Percentiles rank a stretch among this genome's conserved stretches.
Evolutionary conservation across 768 basidiomycete genomes (phyloP).

Genomic region (Mycena belliarum): DNA sequence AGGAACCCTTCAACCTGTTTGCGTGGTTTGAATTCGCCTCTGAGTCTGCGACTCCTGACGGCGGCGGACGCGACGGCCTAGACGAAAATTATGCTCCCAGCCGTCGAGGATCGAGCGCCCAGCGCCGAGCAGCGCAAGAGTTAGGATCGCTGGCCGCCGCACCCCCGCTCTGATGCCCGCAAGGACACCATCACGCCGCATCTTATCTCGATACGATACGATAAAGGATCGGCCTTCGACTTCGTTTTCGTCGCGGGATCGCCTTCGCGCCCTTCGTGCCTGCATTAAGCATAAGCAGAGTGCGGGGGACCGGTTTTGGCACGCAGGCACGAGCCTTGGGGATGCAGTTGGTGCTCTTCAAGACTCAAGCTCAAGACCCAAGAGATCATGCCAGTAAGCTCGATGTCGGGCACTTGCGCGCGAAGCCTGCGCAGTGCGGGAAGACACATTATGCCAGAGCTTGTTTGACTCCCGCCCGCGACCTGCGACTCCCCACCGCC

Average conservation of each 20-base stretch:
- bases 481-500: not conserved
- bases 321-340: not conserved
- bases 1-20: no score
- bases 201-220: not conserved
- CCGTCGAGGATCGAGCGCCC: not conserved
- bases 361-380: constrained; percentile 6
- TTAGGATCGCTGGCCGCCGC: not conserved
- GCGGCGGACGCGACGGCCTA: no score
- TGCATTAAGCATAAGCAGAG: not conserved
- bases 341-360: no score
- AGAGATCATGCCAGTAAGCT: not conserved
- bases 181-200: not conserved
- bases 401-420: not conserved
- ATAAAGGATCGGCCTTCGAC: constrained; percentile 1
- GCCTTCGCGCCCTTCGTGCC: not conserved
- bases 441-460: not conserved
- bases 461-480: not conserved
- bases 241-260: not conserved
- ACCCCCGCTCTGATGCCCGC: constrained; percentile 13
- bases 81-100: no score
- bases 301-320: constrained; percentile 11
- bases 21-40: no score
- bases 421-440: no score
- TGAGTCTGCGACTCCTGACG: no score
- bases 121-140: not conserved